These are phyloP conservation scores for Dothideomycetes sp. DNA, from an alignment of 2,329 filamentous ascomycete species.

Conservation along the genomic window DNA sequence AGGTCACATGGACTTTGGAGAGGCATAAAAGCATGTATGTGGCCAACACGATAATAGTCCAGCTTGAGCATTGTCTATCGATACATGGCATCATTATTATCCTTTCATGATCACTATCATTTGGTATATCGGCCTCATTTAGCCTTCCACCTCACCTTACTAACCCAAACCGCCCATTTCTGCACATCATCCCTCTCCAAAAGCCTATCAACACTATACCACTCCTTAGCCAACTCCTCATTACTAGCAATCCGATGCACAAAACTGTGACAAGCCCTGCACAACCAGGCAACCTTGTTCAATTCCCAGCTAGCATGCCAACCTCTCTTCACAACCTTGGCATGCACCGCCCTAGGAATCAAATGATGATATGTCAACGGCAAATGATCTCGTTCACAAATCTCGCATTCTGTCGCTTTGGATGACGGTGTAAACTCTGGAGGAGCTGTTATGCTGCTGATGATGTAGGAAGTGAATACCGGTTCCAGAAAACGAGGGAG, in stretches of 20 bases:
- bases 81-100: too few species aligned
- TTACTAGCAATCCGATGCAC: constrained; percentile 68
- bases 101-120: too few species aligned
- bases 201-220: constrained; percentile 64
- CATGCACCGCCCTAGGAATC: constrained; percentile 70
- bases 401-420: constrained; percentile 55
- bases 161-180: constrained; percentile 64
- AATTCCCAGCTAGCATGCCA: constrained; percentile 71
- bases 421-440: constrained; percentile 46
- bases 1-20: constrained; percentile 48
- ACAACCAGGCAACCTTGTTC: constrained; percentile 77
- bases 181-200: constrained; percentile 61
- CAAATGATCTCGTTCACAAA: constrained; percentile 67
- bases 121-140: not conserved
- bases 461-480: constrained; percentile 55
- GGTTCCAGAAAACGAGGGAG: constrained; percentile 51
- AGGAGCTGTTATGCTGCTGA: constrained; percentile 49
- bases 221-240: constrained; percentile 66
- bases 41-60: too few species aligned
- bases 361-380: constrained; percentile 76
- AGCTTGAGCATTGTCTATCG: too few species aligned
- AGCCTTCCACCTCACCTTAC: constrained; percentile 62
- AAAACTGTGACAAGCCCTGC: constrained; percentile 72
- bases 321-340: constrained; percentile 63
- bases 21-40: constrained; percentile 25